Conservation (phyloP, 805 yeast genomes). For the Pichia eremophila region DNA sequence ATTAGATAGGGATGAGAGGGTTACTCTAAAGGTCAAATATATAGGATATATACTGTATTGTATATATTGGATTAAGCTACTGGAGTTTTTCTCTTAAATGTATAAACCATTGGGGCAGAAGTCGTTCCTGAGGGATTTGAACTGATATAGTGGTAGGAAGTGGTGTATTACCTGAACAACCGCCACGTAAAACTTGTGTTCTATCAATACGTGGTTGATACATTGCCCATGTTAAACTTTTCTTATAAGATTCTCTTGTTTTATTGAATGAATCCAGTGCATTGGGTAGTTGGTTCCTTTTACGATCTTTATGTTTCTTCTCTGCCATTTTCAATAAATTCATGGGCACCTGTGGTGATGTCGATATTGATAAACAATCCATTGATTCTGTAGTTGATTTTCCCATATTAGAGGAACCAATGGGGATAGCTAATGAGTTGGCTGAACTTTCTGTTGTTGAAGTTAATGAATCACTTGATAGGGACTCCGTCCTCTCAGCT, state of each 20-base stretch:
- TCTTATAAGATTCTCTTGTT: not conserved
- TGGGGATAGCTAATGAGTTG: not conserved
- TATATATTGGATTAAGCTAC: not conserved
- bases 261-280: not conserved
- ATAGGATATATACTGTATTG: too few relatives aligned
- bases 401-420: not conserved
- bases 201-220: not conserved
- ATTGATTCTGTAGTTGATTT: not conserved
- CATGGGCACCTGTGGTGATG: conserved; percentile 64
- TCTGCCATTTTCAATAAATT: conserved; percentile 48
- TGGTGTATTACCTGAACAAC: not conserved
- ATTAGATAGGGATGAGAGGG: too few relatives aligned
- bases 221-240: not conserved
- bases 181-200: not conserved
- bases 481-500: not conserved
- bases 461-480: too few relatives aligned
- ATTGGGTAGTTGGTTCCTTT: not conserved
- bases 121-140: not conserved
- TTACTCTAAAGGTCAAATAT: too few relatives aligned
- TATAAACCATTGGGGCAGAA: not conserved
- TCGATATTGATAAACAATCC: conserved; percentile 38
- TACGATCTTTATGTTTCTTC: conserved; percentile 15
- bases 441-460: too few relatives aligned
- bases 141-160: not conserved
- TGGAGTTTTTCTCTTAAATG: not conserved